These are phyloP conservation scores for Jasminum sambac DNA, from an alignment of 257 asterid genomes.

Conservation along the genomic window DNA sequence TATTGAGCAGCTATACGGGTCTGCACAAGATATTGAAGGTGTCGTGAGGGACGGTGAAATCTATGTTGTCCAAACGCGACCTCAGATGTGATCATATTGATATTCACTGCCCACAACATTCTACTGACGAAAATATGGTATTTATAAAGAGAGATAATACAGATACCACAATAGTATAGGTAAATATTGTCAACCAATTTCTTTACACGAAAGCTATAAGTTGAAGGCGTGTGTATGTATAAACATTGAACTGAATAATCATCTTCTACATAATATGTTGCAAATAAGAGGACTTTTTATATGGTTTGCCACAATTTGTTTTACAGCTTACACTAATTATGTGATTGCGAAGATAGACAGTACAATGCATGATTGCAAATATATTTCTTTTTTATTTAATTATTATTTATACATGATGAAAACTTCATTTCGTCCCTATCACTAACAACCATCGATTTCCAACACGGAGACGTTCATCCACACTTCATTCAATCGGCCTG, in stretches of 20 bases:
- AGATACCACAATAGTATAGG: background rate
- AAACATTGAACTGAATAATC: background rate
- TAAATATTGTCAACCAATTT: background rate
- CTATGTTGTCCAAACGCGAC: conserved; percentile 96
- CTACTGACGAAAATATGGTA: background rate
- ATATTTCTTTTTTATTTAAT: background rate
- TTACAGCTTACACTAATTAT: background rate
- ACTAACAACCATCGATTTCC: background rate
- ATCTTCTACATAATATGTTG: background rate
- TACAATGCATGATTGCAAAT: background rate
- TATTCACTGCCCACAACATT: background rate
- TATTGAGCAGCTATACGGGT: conserved; percentile 81
- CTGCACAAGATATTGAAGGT: conserved; percentile 96
- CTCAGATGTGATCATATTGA: conserved; percentile 66
- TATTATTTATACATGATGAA: background rate
- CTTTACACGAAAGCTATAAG: background rate
- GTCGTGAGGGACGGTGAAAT: conserved; percentile 86
- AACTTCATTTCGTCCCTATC: background rate
- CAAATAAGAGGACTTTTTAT: background rate
- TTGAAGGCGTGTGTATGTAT: background rate
- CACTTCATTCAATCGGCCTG: conserved; percentile 24
- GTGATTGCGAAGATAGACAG: background rate
- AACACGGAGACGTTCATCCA: conserved; percentile 19
- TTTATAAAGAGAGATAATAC: background rate
- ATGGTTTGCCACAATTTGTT: background rate